Evolutionary conservation across 2,329 filamentous ascomycete genomes (phyloP), one percentile per base, ranked within the genome.

Genomic region (Immersiporthe knoxdaviesiana): DNA sequence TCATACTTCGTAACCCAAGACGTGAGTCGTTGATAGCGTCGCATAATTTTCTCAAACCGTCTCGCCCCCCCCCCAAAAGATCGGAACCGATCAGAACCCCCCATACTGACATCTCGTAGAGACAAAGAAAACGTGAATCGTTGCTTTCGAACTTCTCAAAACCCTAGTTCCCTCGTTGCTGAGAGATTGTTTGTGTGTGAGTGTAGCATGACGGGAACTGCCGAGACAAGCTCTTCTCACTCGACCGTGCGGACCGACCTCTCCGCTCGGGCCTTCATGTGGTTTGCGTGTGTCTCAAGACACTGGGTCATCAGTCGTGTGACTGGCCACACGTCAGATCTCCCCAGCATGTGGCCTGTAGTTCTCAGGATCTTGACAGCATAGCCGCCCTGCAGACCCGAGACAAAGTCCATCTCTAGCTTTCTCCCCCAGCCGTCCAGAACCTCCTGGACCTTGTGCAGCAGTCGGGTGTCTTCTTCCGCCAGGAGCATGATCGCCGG

Each of bases 401-500:
- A 83, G 70, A 78, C 76, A 30, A 84, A 74, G 30, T 85, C 82
- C 72, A 89, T 80, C 67, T 87, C 89, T 83, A 97, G 90, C 80
- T 97, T 97, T 75, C 88, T 84, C 78, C 97, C 93, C 12, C 93
- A 90, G 71, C 88, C 91, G 47, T 86, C 83, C 54, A 97, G 81
- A 12, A 98, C 91, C 72, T 93, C 91, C 73, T 92, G 88, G 32
- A 97, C 89, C 81, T 97, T 97, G 59, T 88, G 85, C 8, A 98
- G 82, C 1, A 98, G 84, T 78, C 95, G 95, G 73, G 92, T 87
- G 73, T 99, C 95, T 76, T 98, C 95, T 24, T 96, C 92, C 75
- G 97, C 94, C 1, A 98, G 84, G 4, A 97, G 86, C 88, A 97
- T 93, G 68, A 97, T 91, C 2, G 91, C 93, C 2, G 94, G 93